Evolutionary conservation across 352 stramenopile species (phyloP), one percentile per base, ranked within the genome.

Genomic region (Peronospora farinosa): DNA sequence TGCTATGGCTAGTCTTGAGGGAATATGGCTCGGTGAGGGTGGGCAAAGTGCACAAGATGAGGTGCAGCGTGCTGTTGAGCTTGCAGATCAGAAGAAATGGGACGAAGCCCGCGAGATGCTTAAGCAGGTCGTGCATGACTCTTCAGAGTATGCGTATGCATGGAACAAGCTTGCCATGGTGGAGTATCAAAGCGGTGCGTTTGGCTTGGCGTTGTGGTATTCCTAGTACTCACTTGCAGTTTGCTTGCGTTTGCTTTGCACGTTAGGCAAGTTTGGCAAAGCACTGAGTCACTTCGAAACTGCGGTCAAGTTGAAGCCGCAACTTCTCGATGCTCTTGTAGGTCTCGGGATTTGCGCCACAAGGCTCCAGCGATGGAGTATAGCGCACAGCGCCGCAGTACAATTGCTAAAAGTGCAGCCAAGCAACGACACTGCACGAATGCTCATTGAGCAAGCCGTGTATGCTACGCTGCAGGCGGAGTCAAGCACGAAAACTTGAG

Each of bases 81-180:
- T 74, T n/a, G 72, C 67, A 11, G 45, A 42, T 11, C 37, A 67
- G 25, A 64, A 72, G 33, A 68, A 78, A 25, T 63, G 70, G 35
- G 50, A 59, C 2, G 28, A 47, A 40, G 77, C 75, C 11, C 73
- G 75, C 2, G 51, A 75, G 16, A 58, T 74, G 33, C 54, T 93
- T 17, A 17, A 74, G 3, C 40, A 67, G 17, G 50, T 91, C 0
- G 68, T 88, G 2, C 51, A 72, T 3, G 56, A 67, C 1, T 74
- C 72, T 31, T 67, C 78, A 0, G 43, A 69, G 12, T 93, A 78
- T 30, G 79, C 76, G 8, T 87, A 83, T 52, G 83, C 71, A 0
- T 86, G 79, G 76, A 77, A 69, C 48, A 93, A 92, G 40, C 69
- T 92, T n/a, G 83, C 65, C 17, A 74, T 71, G 39, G 65, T 78